Base-by-base conservation (phyloP, 805 yeast genomes). In the Nakazawaea populi region DNA sequence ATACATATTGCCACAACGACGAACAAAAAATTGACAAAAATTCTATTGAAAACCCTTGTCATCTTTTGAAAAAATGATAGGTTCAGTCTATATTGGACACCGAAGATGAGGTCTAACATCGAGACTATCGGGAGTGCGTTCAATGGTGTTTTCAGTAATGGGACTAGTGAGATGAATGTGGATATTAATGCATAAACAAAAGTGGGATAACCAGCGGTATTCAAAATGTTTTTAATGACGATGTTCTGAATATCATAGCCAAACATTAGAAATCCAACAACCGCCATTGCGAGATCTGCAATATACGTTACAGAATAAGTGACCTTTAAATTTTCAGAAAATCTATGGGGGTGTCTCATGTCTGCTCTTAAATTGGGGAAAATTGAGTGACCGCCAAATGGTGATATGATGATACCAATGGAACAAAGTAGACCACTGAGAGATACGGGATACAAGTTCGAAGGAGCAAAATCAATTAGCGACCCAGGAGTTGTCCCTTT, bases 371-470 rank as follows among this genome's bases (percentile, higher is more conserved):
- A 71, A 56, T 87, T 87, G 2, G 94, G 94, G 60, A 87, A 87
- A 29, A 87, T 79, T 5, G 94, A 89, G 66, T 87, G 94, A 0
- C 94, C 92, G 5, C 94, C 90, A 72, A 87, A 87, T 1, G 92
- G 91, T 4, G 91, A 85, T 74, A 83, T 74, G 54, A 82, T 74
- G 48, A 83, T 82, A 10, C 88, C 88, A 46, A 82, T 69, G 1
- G 85, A 76, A 36, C 80, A 65, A 8, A 79, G 60, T 8, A 82
- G 56, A 46, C 71, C 69, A 5, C 65, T 58, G 30, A 62, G 43
- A 9, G 73, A 55, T 14, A 56, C 60, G 34, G 71, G 85, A 66
- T 63, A 77, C 28, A 68, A 64, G 61, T 59, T 72, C 32, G 70
- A 71, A 44, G 64, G 64, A 49, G 81, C 80, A 36, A 75, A 75